These are phyloP conservation scores for Spinellus fusiger DNA, from an alignment of 192 early-diverging fungal genomes.

Conservation along the genomic window DNA sequence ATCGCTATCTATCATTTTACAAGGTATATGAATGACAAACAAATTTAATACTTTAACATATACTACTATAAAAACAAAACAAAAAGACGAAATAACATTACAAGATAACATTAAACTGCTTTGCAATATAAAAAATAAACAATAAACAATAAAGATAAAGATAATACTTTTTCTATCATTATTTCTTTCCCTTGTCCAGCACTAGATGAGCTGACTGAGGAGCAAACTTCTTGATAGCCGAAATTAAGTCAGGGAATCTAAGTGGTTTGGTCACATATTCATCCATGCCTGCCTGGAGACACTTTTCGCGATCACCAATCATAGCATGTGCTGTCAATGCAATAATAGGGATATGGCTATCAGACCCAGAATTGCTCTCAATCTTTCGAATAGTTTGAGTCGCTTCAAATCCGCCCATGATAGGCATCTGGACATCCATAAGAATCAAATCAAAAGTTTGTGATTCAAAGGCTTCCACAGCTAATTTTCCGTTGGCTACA, in stretches of 20 bases:
- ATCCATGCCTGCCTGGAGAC: conserved; percentile 78
- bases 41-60: too few species aligned
- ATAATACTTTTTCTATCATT: conserved; percentile 1
- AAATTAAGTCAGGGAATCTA: conserved; percentile 57
- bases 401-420: conserved; percentile 85
- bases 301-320: conserved; percentile 84
- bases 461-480: conserved; percentile 60
- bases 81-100: too few species aligned
- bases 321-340: conserved; percentile 86
- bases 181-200: background rate
- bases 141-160: background rate
- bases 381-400: conserved; percentile 70
- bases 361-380: conserved; percentile 42
- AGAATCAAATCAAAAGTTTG: conserved; percentile 60
- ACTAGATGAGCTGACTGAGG: conserved; percentile 29
- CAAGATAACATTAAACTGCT: too few species aligned
- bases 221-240: conserved; percentile 63
- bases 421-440: conserved; percentile 89
- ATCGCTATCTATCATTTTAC: too few species aligned
- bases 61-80: too few species aligned
- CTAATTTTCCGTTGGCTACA: conserved; percentile 71
- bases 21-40: too few species aligned
- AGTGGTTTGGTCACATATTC: conserved; percentile 69
- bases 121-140: too few species aligned
- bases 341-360: conserved; percentile 66